Percentiles rank a stretch among this genome's conserved stretches.
Evolutionary conservation across 2,329 filamentous ascomycete species (phyloP).

Genomic region (Tolypocladium amazonense): DNA sequence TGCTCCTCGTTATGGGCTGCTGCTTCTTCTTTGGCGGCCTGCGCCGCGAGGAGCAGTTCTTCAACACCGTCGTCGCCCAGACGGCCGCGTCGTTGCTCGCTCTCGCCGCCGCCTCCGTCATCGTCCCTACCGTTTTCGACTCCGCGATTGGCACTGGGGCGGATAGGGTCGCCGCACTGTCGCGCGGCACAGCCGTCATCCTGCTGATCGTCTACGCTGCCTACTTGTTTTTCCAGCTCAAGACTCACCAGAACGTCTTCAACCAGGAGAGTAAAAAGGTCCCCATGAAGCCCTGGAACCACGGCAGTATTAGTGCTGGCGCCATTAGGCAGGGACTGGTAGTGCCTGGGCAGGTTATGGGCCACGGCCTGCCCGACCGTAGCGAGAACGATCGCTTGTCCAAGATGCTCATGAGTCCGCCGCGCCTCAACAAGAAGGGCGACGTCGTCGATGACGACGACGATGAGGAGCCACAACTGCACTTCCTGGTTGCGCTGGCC

Average conservation of each 20-base stretch:
- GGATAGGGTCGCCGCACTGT: slow-evolving; percentile 48
- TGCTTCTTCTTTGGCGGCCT: slow-evolving; percentile 84
- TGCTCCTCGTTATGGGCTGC: slow-evolving; percentile 82
- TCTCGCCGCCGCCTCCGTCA: slow-evolving; percentile 68
- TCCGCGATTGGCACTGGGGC: slow-evolving; percentile 29
- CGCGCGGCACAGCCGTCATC: slow-evolving; percentile 67
- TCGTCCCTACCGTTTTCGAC: slow-evolving; percentile 84
- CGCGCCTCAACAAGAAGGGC: slow-evolving; percentile 20
- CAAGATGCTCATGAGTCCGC: slow-evolving; percentile 30
- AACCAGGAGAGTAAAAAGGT: slow-evolving; percentile 71
- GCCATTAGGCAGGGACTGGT: slow-evolving; percentile 29
- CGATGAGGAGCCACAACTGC: slow-evolving; percentile 63
- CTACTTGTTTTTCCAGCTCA: slow-evolving; percentile 86
- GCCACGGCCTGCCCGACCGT: slow-evolving; percentile 18
- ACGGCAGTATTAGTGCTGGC: slow-evolving; percentile 15
- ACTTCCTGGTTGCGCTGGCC: slow-evolving; percentile 58
- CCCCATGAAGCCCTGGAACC: slow-evolving; percentile 41
- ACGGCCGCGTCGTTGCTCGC: slow-evolving; percentile 75
- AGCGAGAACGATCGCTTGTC: slow-evolving; percentile 34
- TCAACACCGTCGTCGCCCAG: slow-evolving; percentile 87
- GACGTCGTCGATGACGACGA: slow-evolving; percentile 52
- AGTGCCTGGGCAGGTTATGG: slow-evolving; percentile 27
- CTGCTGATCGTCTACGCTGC: slow-evolving; percentile 72
- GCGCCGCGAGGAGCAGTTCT: slow-evolving; percentile 70
- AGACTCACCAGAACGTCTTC: slow-evolving; percentile 73